Percentiles rank a stretch among this genome's conserved stretches.
These are phyloP conservation scores for Boletus sp. DNA, from an alignment of 768 basidiomycete species.

Conservation along the genomic window DNA sequence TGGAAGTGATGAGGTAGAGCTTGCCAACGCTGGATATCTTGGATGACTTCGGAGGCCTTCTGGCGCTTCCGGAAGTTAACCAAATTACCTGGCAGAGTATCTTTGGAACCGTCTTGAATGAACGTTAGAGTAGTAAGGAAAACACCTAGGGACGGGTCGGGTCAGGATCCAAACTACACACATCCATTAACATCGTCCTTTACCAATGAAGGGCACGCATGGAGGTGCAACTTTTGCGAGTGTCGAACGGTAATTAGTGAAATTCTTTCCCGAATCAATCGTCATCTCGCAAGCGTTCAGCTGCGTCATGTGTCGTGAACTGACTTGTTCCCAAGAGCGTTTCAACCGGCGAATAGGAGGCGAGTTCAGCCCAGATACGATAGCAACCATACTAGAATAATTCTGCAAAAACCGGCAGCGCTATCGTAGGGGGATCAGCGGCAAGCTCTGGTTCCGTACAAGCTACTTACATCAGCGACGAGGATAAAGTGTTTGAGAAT, in stretches of 20 bases:
- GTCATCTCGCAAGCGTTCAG: slow-evolving; percentile 83
- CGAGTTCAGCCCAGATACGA: slow-evolving; percentile 90
- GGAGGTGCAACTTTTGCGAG: slow-evolving; percentile 84
- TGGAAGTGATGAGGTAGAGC: slow-evolving; percentile 84
- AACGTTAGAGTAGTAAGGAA: slow-evolving; percentile 97
- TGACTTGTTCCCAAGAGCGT: slow-evolving; percentile 90
- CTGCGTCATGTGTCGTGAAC: slow-evolving; percentile 65
- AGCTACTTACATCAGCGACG: slow-evolving; percentile 76
- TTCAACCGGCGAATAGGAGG: slow-evolving; percentile 91
- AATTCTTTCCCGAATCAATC: slow-evolving; percentile 92
- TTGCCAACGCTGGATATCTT: slow-evolving; percentile 96
- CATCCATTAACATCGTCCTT: slow-evolving; percentile 16
- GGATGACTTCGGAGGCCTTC: slow-evolving; percentile 93
- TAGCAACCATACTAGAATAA: slow-evolving; percentile 95
- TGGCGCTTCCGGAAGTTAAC: slow-evolving; percentile 97
- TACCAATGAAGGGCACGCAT: slow-evolving; percentile 96
- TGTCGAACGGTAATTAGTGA: slow-evolving; percentile 83
- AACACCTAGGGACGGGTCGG: slow-evolving; percentile 55
- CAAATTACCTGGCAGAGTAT: slow-evolving; percentile 70
- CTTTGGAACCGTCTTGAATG: slow-evolving; percentile 94
- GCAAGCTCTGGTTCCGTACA: neutral
- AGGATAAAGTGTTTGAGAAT: slow-evolving; percentile 88
- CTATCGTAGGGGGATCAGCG: slow-evolving; percentile 39
- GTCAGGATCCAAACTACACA: neutral
- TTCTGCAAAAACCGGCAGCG: slow-evolving; percentile 88